Evolutionary conservation across 129 eudicot species (phyloP).

Genomic region (Cynara cardunculus): DNA sequence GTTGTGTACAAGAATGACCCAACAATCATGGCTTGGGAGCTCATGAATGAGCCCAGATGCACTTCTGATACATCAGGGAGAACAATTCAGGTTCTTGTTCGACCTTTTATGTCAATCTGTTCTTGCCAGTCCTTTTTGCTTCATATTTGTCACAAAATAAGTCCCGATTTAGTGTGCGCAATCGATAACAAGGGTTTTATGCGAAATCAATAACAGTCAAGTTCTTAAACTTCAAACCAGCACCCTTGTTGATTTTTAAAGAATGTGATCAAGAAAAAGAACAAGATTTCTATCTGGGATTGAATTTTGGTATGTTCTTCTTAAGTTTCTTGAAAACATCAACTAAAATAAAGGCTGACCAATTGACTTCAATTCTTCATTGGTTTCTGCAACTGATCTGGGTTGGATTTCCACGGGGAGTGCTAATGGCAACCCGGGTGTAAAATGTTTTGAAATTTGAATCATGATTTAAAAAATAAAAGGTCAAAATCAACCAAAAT

Average conservation of each 20-base stretch:
- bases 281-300: background rate
- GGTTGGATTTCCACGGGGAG: no score
- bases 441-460: no score
- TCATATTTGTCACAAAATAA: background rate
- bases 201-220: constrained; percentile 14
- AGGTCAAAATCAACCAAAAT: no score
- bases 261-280: background rate
- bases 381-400: background rate
- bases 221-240: background rate
- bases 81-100: constrained; percentile 71
- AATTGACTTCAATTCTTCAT: background rate
- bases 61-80: constrained; percentile 89
- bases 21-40: constrained; percentile 99
- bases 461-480: no score
- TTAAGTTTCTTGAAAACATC: constrained; percentile 9
- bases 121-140: background rate
- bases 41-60: constrained; percentile 99
- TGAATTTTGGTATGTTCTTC: background rate
- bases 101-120: background rate
- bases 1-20: constrained; percentile 86
- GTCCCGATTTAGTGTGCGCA: background rate
- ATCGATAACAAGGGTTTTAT: background rate
- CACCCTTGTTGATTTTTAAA: background rate
- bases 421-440: no score
- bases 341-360: constrained; percentile 8